Evolutionary conservation across 768 basidiomycete species (phyloP), one percentile per base, ranked within the genome.

Genomic region (Amyloporia xantha): DNA sequence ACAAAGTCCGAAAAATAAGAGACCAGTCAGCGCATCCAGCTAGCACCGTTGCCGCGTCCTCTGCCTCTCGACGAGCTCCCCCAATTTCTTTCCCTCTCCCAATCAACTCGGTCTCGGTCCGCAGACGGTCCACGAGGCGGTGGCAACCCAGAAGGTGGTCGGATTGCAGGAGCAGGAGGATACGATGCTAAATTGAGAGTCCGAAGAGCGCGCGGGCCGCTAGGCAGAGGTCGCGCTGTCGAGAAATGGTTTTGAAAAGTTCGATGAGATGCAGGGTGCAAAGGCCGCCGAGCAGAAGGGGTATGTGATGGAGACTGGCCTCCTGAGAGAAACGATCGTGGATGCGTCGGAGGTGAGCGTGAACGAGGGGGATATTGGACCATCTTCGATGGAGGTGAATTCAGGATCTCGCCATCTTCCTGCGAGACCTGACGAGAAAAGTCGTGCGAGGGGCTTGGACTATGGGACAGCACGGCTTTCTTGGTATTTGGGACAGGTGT

Each of bases 351-450:
- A 0, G 76, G 68, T 1, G 72, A 67, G 49, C 73, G 67, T 30
- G 69, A 67, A n/a, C 65, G 70, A 0, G 69, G 70, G 9, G 67
- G 56, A 47, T 66, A 58, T 0, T 58, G 67, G 1, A 58, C 52
- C 0, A 57, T 38, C 50, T 68, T 69, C 24, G 60, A 63, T n/a
- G 64, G 65, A 6, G 65, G 65, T n/a, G 65, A 61, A 36, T 59
- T 71, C 33, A 61, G 58, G 47, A 79, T 78, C 59, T 79, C 78
- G 3, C 77, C 77, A 36, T 79, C 78, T 58, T 79, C 78, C 23
- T 73, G 74, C 4, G 74, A 70, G 0, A 62, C 58, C 7, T 64
- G 62, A n/a, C 62, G 62, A 6, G 66, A 51, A 15, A 52, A 30
- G 25, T 24, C 23, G 12, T 26, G 42, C 38, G 38, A 39, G 9